Evolutionary conservation across 441 rosid species (phyloP).

Genomic region (Gossypium schwendimanii): DNA sequence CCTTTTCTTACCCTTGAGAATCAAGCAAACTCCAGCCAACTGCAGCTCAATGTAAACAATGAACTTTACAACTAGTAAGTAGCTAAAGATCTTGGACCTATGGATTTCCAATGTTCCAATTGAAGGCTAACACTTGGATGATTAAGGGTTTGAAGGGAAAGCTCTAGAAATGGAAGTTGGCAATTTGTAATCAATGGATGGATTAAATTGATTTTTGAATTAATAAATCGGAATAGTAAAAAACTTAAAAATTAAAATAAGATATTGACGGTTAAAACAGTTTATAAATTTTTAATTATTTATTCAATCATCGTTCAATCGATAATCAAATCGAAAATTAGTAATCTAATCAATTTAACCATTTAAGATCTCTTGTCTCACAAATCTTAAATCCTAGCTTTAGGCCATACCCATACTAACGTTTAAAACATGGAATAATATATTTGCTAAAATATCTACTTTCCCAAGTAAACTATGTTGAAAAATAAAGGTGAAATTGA

Average conservation of each 20-base stretch:
- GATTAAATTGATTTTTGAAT: too few relatives aligned
- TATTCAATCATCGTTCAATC: too few relatives aligned
- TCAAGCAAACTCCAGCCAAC: slow-evolving; percentile 26
- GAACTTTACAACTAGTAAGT: slow-evolving; percentile 1
- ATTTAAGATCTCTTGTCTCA: not conserved
- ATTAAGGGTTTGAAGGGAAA: slow-evolving; percentile 3
- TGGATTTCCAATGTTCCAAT: slow-evolving; percentile 15
- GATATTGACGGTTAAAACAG: too few relatives aligned
- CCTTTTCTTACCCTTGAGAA: slow-evolving; percentile 28
- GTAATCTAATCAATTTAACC: too few relatives aligned
- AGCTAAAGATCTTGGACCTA: slow-evolving; percentile 6
- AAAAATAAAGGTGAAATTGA: not conserved
- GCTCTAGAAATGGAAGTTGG: slow-evolving; percentile 22
- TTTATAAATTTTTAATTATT: too few relatives aligned
- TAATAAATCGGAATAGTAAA: too few relatives aligned
- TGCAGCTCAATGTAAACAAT: not conserved
- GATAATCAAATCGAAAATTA: too few relatives aligned
- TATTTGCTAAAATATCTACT: not conserved
- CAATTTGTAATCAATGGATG: slow-evolving; percentile 32
- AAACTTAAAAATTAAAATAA: too few relatives aligned
- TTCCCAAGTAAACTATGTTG: not conserved
- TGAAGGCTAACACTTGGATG: slow-evolving; percentile 12
- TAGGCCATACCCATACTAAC: not conserved
- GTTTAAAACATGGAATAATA: slow-evolving; percentile 3
- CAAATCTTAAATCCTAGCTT: not conserved